Percentiles rank a stretch among this genome's conserved stretches.
Conservation (phyloP, 306 rosid genomes). For the Dryas drummondii region DNA sequence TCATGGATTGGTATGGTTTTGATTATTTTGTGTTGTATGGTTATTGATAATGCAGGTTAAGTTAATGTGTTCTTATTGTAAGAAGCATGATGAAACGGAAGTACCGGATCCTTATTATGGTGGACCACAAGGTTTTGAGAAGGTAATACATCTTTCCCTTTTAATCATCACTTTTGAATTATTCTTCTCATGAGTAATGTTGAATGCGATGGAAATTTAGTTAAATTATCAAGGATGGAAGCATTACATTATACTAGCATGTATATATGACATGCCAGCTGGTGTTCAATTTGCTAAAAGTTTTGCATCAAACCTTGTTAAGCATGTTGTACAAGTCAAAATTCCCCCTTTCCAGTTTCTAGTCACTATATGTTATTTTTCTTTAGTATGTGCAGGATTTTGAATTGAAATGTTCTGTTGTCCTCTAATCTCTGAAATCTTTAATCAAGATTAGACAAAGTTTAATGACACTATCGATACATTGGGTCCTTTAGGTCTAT, state of each 20-base stretch:
- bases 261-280: neutral
- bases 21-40: slow-evolving; percentile 10
- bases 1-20: neutral
- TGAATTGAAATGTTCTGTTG: neutral
- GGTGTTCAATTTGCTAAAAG: neutral
- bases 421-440: neutral
- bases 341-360: neutral
- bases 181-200: neutral
- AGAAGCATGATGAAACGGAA: slow-evolving; percentile 70
- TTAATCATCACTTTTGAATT: neutral
- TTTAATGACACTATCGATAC: neutral
- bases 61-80: slow-evolving; percentile 89
- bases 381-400: neutral
- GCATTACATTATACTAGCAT: neutral
- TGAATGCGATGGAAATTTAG: neutral
- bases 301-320: neutral
- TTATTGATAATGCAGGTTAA: slow-evolving; percentile 55
- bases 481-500: neutral
- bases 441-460: neutral
- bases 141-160: slow-evolving; percentile 46
- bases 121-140: slow-evolving; percentile 86
- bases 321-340: neutral
- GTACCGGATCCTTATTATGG: slow-evolving; percentile 96
- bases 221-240: neutral
- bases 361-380: neutral